A percentile compares a stretch with the other conserved stretches of the same genome.
Conservation (phyloP, 179 eudicot genomes). For the Drosera spatulata region DNA sequence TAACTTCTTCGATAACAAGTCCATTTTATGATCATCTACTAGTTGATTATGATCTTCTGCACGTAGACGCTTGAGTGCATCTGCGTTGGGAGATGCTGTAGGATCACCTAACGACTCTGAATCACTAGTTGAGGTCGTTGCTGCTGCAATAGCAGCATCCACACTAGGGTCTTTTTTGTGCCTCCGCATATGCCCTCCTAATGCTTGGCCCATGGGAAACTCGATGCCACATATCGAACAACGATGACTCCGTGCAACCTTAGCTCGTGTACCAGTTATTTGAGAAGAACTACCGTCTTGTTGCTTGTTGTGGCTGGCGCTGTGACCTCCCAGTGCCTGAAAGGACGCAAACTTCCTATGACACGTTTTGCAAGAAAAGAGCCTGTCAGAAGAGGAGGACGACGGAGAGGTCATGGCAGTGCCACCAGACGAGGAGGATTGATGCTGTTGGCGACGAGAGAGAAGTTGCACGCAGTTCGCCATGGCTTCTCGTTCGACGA, state of each 20-base stretch:
- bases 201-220: slow-evolving; percentile 41
- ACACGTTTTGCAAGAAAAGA: slow-evolving; percentile 42
- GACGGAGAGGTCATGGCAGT: background rate
- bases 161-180: slow-evolving; percentile 9
- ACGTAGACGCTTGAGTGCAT: too few relatives aligned
- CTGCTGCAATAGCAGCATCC: too few relatives aligned
- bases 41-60: too few relatives aligned
- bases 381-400: background rate
- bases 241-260: slow-evolving; percentile 8
- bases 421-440: background rate
- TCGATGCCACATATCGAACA: slow-evolving; percentile 35
- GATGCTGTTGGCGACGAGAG: background rate
- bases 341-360: slow-evolving; percentile 28
- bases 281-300: too few relatives aligned
- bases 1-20: too few relatives aligned
- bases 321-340: slow-evolving; percentile 55
- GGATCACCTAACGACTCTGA: too few relatives aligned
- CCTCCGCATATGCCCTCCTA: slow-evolving; percentile 52
- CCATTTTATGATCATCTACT: too few relatives aligned
- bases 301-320: slow-evolving; percentile 41
- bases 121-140: too few relatives aligned
- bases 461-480: slow-evolving; percentile 27
- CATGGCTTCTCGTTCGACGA: background rate
- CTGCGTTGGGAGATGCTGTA: too few relatives aligned
- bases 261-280: too few relatives aligned